Percentiles rank a stretch among this genome's conserved stretches.
These are phyloP conservation scores for Fusarium kyushuense DNA, from an alignment of 2,329 filamentous ascomycete genomes.

Conservation along the genomic window DNA sequence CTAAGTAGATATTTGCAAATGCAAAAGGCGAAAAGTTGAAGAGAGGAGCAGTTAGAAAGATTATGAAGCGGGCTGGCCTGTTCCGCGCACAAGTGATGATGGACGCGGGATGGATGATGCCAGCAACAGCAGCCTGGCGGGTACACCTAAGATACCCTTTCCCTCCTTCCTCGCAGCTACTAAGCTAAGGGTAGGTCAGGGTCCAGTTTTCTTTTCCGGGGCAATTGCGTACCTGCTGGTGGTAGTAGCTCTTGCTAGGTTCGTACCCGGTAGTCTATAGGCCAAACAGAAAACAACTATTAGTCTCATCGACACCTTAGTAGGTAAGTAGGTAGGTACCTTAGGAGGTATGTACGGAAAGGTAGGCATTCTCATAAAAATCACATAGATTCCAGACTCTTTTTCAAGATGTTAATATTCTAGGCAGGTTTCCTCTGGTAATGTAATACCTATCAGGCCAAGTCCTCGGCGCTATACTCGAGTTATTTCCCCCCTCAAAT, in stretches of 20 bases:
- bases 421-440: too few species aligned
- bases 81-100: constrained; percentile 17
- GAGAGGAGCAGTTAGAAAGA: constrained; percentile 33
- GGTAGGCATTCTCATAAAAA: not conserved
- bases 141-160: constrained; percentile 15
- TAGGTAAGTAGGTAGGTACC: too few species aligned
- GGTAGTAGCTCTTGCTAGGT: too few species aligned
- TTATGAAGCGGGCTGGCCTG: constrained; percentile 34
- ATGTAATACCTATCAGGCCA: not conserved
- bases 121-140: constrained; percentile 47
- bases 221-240: constrained; percentile 15
- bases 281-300: too few species aligned
- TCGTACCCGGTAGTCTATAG: not conserved
- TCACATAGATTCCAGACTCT: not conserved
- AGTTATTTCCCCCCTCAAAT: not conserved
- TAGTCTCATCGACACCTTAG: too few species aligned
- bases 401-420: too few species aligned
- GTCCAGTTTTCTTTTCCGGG: constrained; percentile 40
- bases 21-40: constrained; percentile 23
- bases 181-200: constrained; percentile 18
- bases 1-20: constrained; percentile 14
- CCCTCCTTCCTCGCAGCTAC: not conserved
- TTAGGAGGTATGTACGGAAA: too few species aligned
- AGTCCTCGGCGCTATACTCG: not conserved
- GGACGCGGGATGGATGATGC: constrained; percentile 44